Conservation (phyloP, 1,284 basidiomycete species). For the Trichosporon sp. region DNA sequence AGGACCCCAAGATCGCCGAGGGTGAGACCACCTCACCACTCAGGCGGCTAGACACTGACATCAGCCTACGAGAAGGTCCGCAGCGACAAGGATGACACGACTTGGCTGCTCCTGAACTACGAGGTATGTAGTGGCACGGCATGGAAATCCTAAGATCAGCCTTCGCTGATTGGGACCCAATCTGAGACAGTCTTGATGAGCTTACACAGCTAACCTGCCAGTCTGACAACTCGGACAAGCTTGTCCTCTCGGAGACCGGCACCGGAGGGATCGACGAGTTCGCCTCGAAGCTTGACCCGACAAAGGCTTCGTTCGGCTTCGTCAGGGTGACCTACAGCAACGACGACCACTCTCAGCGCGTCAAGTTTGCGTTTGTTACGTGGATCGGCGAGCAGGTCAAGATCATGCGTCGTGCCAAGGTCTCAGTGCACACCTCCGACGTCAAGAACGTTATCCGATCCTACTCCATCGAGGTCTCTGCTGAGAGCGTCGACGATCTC, state of each 20-base stretch:
- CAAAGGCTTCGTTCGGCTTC: constrained; percentile 74
- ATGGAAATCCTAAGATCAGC: background rate
- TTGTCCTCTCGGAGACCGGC: constrained; percentile 68
- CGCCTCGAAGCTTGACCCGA: constrained; percentile 63
- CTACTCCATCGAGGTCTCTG: constrained; percentile 79
- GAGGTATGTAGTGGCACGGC: constrained; percentile 53
- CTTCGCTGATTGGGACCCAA: too few relatives aligned
- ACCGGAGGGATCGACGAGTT: constrained; percentile 71
- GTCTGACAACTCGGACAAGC: constrained; percentile 76
- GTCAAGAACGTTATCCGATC: constrained; percentile 72
- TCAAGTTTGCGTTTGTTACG: constrained; percentile 82
- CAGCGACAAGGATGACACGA: constrained; percentile 70
- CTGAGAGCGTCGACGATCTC: constrained; percentile 70
- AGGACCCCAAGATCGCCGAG: constrained; percentile 67
- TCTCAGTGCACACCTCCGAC: constrained; percentile 79
- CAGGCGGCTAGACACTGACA: constrained; percentile 11
- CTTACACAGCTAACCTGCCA: constrained; percentile 34
- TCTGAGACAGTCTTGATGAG: background rate
- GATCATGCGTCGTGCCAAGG: constrained; percentile 85
- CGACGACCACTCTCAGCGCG: constrained; percentile 62
- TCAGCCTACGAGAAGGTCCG: constrained; percentile 80
- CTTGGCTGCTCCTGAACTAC: constrained; percentile 81
- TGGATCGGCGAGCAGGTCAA: constrained; percentile 84
- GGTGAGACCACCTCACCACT: constrained; percentile 52
- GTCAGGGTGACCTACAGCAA: constrained; percentile 76